Conservation (phyloP, 352 stramenopile genomes). For the Phytophthora fragariae region DNA sequence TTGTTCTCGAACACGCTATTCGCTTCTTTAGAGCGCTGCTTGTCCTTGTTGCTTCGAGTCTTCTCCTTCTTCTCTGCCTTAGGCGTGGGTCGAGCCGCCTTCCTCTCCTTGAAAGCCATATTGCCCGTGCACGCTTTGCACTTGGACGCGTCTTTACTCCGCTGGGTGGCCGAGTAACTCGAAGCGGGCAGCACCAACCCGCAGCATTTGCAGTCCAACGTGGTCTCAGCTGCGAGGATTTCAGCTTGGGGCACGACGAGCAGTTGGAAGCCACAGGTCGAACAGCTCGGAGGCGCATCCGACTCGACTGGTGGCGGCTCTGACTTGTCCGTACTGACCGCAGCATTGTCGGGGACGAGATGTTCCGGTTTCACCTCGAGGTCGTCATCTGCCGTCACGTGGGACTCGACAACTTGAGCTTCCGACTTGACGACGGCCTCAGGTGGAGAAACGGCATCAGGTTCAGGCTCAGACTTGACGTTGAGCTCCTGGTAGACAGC, state of each 20-base stretch:
- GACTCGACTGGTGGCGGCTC: background rate
- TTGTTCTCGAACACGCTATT: constrained; percentile 33
- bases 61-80: background rate
- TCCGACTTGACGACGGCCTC: constrained; percentile 21
- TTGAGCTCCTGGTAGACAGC: constrained; percentile 5
- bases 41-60: constrained; percentile 13
- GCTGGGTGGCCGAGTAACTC: constrained; percentile 31
- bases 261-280: constrained; percentile 17
- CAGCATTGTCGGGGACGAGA: background rate
- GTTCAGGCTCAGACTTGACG: constrained; percentile 16
- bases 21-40: constrained; percentile 1
- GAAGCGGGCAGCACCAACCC: constrained; percentile 16
- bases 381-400: background rate
- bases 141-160: constrained; percentile 19
- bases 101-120: background rate
- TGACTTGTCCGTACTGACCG: background rate
- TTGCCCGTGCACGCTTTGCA: constrained; percentile 37
- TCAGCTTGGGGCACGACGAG: constrained; percentile 16
- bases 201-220: constrained; percentile 38
- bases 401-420: constrained; percentile 19
- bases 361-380: constrained; percentile 11
- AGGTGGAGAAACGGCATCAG: background rate
- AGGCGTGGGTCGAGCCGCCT: background rate
- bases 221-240: background rate
- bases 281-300: constrained; percentile 12